Conservation (phyloP, 1,139 yeast species). For the Blastobotrys petasosporus region DNA sequence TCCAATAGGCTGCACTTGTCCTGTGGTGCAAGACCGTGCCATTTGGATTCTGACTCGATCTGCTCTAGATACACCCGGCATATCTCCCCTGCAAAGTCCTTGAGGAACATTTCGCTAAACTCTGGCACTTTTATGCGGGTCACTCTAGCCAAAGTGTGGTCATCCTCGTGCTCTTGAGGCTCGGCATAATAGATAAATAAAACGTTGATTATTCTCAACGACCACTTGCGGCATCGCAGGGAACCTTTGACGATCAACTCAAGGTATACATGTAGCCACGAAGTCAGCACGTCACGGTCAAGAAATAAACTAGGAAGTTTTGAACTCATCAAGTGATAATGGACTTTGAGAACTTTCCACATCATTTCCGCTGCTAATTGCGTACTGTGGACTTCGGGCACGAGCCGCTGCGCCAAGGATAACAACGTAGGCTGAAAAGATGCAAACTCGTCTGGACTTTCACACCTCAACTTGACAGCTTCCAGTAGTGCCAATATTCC, state of each 20-base stretch:
- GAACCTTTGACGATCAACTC: slow-evolving; percentile 7
- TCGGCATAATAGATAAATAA: slow-evolving; percentile 14
- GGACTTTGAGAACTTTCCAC: slow-evolving; percentile 19
- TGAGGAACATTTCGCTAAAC: slow-evolving; percentile 12
- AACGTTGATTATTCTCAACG: slow-evolving; percentile 15
- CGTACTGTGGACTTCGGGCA: slow-evolving; percentile 4
- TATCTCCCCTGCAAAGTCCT: slow-evolving; percentile 15
- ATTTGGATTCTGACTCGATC: neutral
- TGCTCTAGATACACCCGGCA: slow-evolving; percentile 11
- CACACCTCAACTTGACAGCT: slow-evolving; percentile 6
- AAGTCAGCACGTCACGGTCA: slow-evolving; percentile 10
- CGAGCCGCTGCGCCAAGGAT: slow-evolving; percentile 10
- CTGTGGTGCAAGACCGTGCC: neutral
- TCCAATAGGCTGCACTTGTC: slow-evolving; percentile 10
- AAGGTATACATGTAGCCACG: slow-evolving; percentile 17
- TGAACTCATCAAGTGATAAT: slow-evolving; percentile 12
- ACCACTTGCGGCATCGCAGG: slow-evolving; percentile 19
- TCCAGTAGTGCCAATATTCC: slow-evolving; percentile 15
- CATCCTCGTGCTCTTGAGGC: neutral
- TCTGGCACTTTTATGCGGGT: slow-evolving; percentile 5
- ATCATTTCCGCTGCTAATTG: slow-evolving; percentile 14
- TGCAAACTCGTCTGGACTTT: slow-evolving; percentile 1
- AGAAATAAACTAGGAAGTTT: slow-evolving; percentile 12
- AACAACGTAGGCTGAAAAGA: slow-evolving; percentile 15
- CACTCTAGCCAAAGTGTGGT: slow-evolving; percentile 5